Percentiles rank a stretch among this genome's conserved stretches.
phyloP scores from a whole-genome alignment of 2,329 filamentous ascomycete genomes.

The Cladophialophora psammophila region DNA sequence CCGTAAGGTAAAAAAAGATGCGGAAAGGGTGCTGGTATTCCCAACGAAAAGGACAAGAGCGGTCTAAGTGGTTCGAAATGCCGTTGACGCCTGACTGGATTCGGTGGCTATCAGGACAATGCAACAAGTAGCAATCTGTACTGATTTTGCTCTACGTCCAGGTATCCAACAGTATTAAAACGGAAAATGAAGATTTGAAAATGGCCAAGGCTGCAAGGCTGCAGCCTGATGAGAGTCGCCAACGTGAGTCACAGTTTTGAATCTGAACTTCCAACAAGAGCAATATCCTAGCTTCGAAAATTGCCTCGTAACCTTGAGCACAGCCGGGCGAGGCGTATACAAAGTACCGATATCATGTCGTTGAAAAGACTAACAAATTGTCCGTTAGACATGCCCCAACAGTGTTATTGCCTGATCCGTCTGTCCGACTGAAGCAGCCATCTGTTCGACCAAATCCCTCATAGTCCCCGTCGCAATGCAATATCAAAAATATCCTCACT shows the following conservation, averaged over 20 bases:
- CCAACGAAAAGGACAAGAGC: neutral
- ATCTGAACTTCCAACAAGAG: neutral
- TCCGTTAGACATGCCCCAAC: neutral
- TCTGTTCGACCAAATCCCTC: slow-evolving; percentile 10
- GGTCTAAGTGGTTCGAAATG: neutral
- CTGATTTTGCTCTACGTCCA: neutral
- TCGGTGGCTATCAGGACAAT: neutral
- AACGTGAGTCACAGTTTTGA: neutral
- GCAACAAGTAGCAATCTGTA: neutral
- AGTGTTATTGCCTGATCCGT: neutral
- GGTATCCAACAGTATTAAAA: neutral
- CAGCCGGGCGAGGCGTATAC: neutral
- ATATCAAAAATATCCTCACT: slow-evolving; percentile 9
- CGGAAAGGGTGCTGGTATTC: neutral
- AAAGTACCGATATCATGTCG: neutral
- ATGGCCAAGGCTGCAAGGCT: neutral
- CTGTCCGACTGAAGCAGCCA: neutral
- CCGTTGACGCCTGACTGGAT: neutral
- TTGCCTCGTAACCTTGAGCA: neutral
- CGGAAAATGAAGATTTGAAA: neutral
- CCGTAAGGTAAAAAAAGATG: neutral
- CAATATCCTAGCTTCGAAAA: neutral
- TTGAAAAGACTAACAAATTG: neutral
- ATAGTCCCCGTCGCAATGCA: slow-evolving; percentile 29
- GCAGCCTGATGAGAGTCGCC: neutral